Evolutionary conservation across 257 asterid species (phyloP).

Genomic region (Solanum sparsipilum): DNA sequence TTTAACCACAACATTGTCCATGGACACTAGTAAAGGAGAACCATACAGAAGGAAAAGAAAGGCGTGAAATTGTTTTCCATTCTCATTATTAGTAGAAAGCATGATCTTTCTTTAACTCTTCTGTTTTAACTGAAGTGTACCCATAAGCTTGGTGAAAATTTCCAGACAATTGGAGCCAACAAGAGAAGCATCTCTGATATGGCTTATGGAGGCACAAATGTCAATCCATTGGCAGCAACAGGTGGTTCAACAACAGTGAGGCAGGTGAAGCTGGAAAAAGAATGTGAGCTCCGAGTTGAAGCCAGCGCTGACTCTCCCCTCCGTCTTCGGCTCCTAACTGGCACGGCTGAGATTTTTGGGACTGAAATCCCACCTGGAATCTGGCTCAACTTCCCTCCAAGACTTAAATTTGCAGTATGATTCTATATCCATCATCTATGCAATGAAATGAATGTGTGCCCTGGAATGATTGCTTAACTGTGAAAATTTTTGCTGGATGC

Average conservation of each 20-base stretch:
- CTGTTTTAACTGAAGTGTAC: not conserved
- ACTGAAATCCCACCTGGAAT: slow-evolving; percentile 88
- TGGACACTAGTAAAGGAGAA: not conserved
- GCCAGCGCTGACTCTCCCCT: slow-evolving; percentile 64
- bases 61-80: not conserved
- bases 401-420: slow-evolving; percentile 82
- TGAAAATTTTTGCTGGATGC: not conserved
- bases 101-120: not conserved
- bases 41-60: not conserved
- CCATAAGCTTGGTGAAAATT: not conserved
- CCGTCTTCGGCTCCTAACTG: slow-evolving; percentile 67
- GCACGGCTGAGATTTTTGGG: slow-evolving; percentile 85
- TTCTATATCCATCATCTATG: not conserved
- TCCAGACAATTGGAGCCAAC: not conserved
- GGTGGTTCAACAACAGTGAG: slow-evolving; percentile 40
- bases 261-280: slow-evolving; percentile 85
- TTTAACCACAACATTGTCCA: not conserved
- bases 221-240: slow-evolving; percentile 38
- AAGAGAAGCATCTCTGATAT: slow-evolving; percentile 8
- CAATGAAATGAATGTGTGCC: not conserved
- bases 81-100: not conserved
- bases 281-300: slow-evolving; percentile 88
- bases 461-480: not conserved
- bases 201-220: slow-evolving; percentile 68
- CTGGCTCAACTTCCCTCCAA: slow-evolving; percentile 63